Evolutionary conservation across 2,329 filamentous ascomycete species (phyloP), one percentile per base, ranked within the genome.

Genomic region (Xylaria sp.): DNA sequence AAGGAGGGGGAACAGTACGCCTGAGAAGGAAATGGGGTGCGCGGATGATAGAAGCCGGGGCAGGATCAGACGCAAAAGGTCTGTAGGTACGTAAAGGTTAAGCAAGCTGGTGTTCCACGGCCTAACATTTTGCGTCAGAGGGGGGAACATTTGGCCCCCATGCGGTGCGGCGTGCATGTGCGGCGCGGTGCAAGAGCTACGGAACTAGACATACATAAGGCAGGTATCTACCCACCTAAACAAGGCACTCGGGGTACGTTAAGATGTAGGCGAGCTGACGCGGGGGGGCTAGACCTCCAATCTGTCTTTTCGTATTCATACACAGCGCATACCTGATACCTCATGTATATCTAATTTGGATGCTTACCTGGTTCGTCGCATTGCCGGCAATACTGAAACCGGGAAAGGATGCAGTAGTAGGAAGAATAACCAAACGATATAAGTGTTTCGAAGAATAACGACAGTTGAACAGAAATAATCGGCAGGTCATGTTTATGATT

Each of bases 121-220:
- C 59, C 59, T 56, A 28, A 38, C 28, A 26, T 28, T 51, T 65
- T 63, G 53, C 58, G 42, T 58, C 38, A 67, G 61, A 61, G 44
- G 56, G 49, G 40, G 36, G 46, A 28, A 36, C 48, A 36, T 54
- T 57, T 44, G 59, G 59, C 46, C 44, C 42, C 48, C 33, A 33
- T 36, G 23, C 49, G 33, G 33, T 59, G 58, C 54, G 57, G 49
- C 58, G 33, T 17, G 26, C 17, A 65, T 54, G 58, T 61, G 66
- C 66, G 62, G 62, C 62, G 62, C 53, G 46, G 66, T 61, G 64
- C 46, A 63, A 56, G 65, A 67, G 59, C 60, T 54, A 53, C 44
- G 4, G 26, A 23, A 53, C 49, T 49, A 28, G 48, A 49, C 48
- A 17, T 49, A 26, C 48, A 49, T 49, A 28, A 54, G 51, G 51